Percentiles rank a stretch among this genome's conserved stretches.
phyloP scores from a whole-genome alignment of 345 rosid species.

The Salix exigua region DNA sequence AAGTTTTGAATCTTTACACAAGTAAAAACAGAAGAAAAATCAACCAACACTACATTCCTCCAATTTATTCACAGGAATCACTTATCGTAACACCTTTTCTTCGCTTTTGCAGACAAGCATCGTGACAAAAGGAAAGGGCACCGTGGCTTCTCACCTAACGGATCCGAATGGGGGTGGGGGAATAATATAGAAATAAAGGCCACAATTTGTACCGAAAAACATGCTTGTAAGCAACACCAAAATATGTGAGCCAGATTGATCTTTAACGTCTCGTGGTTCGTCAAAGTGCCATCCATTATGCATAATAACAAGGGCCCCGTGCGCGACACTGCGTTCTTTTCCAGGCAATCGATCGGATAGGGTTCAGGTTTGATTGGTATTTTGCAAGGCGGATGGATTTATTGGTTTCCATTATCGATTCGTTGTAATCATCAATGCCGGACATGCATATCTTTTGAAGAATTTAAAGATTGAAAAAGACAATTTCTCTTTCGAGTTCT shows the following conservation, averaged over 20 bases:
- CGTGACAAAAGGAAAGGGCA: slow-evolving; percentile 12
- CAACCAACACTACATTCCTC: no score
- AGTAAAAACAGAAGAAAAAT: no score
- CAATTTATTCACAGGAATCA: no score
- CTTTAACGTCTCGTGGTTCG: slow-evolving; percentile 27
- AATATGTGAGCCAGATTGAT: slow-evolving; percentile 20
- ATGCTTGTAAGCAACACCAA: slow-evolving; percentile 17
- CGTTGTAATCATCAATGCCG: slow-evolving; percentile 13
- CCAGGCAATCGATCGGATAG: neutral
- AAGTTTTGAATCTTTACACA: no score
- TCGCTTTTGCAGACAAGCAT: slow-evolving; percentile 10
- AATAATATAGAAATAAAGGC: slow-evolving; percentile 8
- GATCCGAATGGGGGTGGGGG: neutral
- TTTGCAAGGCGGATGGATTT: slow-evolving; percentile 13
- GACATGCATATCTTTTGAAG: neutral
- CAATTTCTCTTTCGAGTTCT: no score
- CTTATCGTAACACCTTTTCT: no score
- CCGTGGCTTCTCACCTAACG: slow-evolving; percentile 33
- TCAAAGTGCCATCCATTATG: slow-evolving; percentile 26
- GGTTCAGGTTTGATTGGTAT: neutral
- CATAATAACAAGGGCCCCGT: slow-evolving; percentile 32
- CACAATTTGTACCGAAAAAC: slow-evolving; percentile 27
- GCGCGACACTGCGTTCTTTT: neutral
- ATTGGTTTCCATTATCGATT: neutral
- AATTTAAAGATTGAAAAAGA: no score